Evolutionary conservation across 805 yeast species (phyloP).

Genomic region (Saccharomycopsis amapae): DNA sequence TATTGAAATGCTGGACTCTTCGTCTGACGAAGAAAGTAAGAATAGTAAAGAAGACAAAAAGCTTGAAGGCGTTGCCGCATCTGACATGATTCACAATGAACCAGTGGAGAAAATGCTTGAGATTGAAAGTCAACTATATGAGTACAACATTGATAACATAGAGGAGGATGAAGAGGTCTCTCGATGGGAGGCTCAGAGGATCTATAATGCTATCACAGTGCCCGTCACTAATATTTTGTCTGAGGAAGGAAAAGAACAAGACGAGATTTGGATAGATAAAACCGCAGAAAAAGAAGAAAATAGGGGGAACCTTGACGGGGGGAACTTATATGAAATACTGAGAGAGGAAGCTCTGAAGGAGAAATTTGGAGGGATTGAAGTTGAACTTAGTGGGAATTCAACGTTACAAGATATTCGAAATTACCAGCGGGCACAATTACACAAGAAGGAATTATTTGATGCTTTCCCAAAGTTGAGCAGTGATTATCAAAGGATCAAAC

Average conservation of each 20-base stretch:
- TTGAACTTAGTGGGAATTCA: neutral
- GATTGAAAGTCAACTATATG: slow-evolving; percentile 12
- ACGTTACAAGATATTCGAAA: neutral
- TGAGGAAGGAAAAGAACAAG: no score
- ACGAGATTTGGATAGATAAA: no score
- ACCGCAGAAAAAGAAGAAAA: no score
- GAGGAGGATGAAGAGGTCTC: slow-evolving; percentile 7
- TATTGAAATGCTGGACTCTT: neutral
- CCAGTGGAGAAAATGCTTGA: neutral
- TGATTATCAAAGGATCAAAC: neutral
- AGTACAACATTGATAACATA: slow-evolving; percentile 9
- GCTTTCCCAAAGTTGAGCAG: neutral
- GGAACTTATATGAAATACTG: no score
- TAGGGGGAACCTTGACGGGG: no score
- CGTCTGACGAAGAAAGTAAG: neutral
- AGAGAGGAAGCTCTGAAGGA: neutral
- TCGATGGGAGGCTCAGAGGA: slow-evolving; percentile 12
- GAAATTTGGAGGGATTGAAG: neutral
- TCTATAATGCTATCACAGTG: slow-evolving; percentile 2
- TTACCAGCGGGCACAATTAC: neutral
- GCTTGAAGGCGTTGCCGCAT: neutral
- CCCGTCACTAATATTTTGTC: no score
- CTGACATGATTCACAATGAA: neutral
- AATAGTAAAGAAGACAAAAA: neutral
- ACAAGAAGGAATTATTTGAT: no score